A percentile compares a stretch with the other conserved stretches of the same genome.
phyloP scores from a whole-genome alignment of 805 yeast species.

The Metschnikowia corniflorae region DNA sequence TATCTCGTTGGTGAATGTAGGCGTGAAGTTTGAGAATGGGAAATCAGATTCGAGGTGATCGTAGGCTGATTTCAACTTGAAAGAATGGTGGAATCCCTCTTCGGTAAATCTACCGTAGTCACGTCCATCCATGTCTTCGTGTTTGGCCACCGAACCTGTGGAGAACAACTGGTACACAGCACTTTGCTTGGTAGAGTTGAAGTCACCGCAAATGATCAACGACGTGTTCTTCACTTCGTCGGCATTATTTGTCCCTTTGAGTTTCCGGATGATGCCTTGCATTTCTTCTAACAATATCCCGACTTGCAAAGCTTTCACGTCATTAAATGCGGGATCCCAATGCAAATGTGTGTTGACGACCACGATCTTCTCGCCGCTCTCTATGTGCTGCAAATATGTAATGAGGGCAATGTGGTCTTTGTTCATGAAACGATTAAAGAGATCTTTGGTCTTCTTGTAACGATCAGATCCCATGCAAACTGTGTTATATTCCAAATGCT shows the following conservation, averaged over 20 bases:
- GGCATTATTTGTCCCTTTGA: conserved; percentile 39
- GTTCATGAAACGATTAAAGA: conserved; percentile 92
- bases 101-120: conserved; percentile 90
- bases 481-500: conserved; percentile 76
- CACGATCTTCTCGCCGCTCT: conserved; percentile 67
- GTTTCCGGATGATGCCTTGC: conserved; percentile 57
- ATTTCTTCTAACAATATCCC: conserved; percentile 88
- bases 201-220: conserved; percentile 90
- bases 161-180: conserved; percentile 92
- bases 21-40: conserved; percentile 92
- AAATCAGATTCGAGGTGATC: conserved; percentile 72
- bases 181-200: conserved; percentile 79
- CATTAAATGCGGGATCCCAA: conserved; percentile 97
- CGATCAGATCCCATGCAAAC: conserved; percentile 78
- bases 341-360: conserved; percentile 92
- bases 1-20: conserved; percentile 87
- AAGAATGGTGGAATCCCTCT: conserved; percentile 78
- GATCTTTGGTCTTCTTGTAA: conserved; percentile 89
- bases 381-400: conserved; percentile 66
- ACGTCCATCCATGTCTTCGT: conserved; percentile 77
- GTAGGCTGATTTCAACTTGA: conserved; percentile 83
- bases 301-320: conserved; percentile 93
- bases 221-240: conserved; percentile 63
- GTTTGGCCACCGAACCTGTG: conserved; percentile 74
- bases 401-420: conserved; percentile 90